A percentile compares a stretch with the other conserved stretches of the same genome.
These are phyloP conservation scores for Mycena floridula DNA, from an alignment of 768 basidiomycete species.

Conservation along the genomic window DNA sequence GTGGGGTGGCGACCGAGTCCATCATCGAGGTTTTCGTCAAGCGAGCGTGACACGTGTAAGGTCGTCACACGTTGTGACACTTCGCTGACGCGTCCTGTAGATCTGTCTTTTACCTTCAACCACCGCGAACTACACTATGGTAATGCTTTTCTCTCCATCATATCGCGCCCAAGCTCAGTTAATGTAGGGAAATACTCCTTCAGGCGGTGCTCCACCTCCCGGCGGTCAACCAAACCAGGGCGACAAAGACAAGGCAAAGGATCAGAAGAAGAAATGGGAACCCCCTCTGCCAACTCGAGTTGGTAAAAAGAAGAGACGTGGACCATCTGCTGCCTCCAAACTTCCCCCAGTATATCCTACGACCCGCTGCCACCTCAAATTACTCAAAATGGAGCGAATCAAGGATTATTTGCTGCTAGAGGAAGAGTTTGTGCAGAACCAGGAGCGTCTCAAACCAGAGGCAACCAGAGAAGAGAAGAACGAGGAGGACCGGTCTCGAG, in stretches of 20 bases:
- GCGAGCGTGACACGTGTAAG: neutral
- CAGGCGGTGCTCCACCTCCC: constrained; percentile 36
- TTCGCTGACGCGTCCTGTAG: constrained; percentile 47
- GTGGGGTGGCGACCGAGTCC: constrained; percentile 39
- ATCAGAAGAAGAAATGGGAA: constrained; percentile 93
- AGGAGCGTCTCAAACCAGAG: constrained; percentile 86
- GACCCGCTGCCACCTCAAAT: constrained; percentile 89
- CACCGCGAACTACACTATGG: constrained; percentile 19
- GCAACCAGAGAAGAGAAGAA: constrained; percentile 89
- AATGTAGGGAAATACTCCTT: constrained; percentile 68
- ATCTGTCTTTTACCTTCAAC: constrained; percentile 5
- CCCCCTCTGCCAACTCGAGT: constrained; percentile 95
- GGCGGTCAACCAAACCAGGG: constrained; percentile 18
- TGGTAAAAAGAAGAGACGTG: constrained; percentile 93
- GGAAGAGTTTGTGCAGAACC: constrained; percentile 91
- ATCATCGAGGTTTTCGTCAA: constrained; percentile 19
- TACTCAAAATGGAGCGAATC: constrained; percentile 96
- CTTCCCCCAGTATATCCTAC: constrained; percentile 92
- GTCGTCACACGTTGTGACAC: constrained; percentile 5
- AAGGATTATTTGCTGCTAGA: constrained; percentile 96
- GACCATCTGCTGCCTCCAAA: constrained; percentile 87
- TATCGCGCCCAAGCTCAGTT: neutral
- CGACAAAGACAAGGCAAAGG: constrained; percentile 37
- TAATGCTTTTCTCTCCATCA: constrained; percentile 10
- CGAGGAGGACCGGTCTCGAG: constrained; percentile 88